Conservation (phyloP, 106 monocot species). For the Xerophyta viscosa region DNA sequence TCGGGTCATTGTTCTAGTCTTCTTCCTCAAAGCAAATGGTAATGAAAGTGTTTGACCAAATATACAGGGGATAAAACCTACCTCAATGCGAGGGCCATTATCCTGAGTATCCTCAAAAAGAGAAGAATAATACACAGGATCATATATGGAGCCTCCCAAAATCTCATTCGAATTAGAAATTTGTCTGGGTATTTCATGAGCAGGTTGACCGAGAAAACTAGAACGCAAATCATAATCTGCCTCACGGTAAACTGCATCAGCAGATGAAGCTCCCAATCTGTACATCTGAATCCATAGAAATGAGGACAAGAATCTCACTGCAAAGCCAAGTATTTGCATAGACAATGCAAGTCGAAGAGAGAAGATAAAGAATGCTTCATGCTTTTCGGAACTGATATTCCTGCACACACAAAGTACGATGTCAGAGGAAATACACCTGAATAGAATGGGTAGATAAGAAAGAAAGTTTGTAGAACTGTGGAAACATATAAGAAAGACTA, state of each 20-base stretch:
- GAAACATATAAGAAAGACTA: too few species aligned
- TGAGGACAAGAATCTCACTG: constrained; percentile 50
- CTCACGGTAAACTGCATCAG: constrained; percentile 19
- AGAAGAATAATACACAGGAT: constrained; percentile 40
- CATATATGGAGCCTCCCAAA: constrained; percentile 39
- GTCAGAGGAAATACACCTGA: neutral
- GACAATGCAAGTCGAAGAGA: constrained; percentile 42
- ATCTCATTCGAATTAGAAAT: constrained; percentile 27
- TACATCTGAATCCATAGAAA: constrained; percentile 63
- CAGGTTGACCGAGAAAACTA: constrained; percentile 30
- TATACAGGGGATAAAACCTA: constrained; percentile 8
- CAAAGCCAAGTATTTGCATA: constrained; percentile 55
- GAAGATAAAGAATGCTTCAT: constrained; percentile 30
- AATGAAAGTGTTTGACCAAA: too few species aligned
- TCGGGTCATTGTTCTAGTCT: too few species aligned
- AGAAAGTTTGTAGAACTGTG: neutral
- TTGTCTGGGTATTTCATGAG: constrained; percentile 27
- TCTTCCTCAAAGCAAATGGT: too few species aligned
- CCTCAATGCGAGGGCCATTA: constrained; percentile 23
- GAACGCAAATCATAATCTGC: constrained; percentile 30
- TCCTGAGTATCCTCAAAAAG: constrained; percentile 41
- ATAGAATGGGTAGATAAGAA: neutral
- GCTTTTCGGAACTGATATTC: constrained; percentile 26
- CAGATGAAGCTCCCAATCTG: constrained; percentile 34
- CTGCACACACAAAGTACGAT: constrained; percentile 10